Evolutionary conservation across 768 basidiomycete genomes (phyloP), one percentile per base, ranked within the genome.

Genomic region (Hygrophorus pudorinus): DNA sequence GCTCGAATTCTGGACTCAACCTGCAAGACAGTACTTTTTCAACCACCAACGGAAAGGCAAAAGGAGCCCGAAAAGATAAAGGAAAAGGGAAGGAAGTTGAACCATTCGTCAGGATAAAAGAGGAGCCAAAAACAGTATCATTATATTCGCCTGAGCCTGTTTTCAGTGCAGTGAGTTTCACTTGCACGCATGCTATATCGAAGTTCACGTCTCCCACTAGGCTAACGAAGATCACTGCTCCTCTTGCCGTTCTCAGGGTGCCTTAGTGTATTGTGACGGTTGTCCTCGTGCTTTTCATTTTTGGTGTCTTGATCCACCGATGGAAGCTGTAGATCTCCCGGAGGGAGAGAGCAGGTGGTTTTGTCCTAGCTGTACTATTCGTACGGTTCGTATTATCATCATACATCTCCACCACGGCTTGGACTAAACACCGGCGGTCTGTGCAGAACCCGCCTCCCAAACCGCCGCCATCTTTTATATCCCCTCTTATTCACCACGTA

Each of bases 201-300:
- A 43, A 36, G 38, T 30, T 21, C 38, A 47, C 40, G 33, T 44
- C 28, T 35, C 38, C 38, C 39, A 32, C 42, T 67, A 66, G 40
- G 13, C 43, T 54, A 88, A 89, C 61, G 79, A 89, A 58, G 86
- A 90, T 58, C 84, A 89, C 56, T 90, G 86, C 57, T 88, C 85
- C 49, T 76, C 86, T 13, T 90, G 86, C 60, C 79, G 81, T 54
- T 87, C 82, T 18, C 66, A 66, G 51, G 94, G 94, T 38, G 77
- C 85, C 35, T 73, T 98, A 48, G 78, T 99, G 14, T 98, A 96
- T 60, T 99, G 96, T 62, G 96, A 98, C 61, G 92, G 93, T 14
- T 99, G 96, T 60, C 89, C 94, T 29, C 70, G 85, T 51, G 90
- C 92, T 5, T 99, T 96, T 62, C 96, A 99, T 65, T 79, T 98